phyloP scores from a whole-genome alignment of 1,284 basidiomycete genomes.

The Thelephora terrestris region DNA sequence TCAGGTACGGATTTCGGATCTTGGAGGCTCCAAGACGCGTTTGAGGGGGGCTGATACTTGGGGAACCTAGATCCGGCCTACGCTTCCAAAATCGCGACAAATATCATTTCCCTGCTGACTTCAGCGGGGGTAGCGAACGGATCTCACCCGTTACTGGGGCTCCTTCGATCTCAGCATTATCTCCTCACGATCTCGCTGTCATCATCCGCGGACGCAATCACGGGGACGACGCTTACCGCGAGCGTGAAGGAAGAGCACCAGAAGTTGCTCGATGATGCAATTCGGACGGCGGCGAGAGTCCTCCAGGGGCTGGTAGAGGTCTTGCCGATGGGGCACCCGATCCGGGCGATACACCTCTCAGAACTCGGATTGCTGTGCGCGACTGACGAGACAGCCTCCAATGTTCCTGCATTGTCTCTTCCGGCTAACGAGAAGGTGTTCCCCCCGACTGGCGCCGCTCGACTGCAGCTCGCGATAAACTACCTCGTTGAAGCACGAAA shows the following conservation, averaged over 20 bases:
- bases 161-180: constrained; percentile 59
- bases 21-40: background rate
- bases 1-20: constrained; percentile 29
- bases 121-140: constrained; percentile 46
- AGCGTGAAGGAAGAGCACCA: constrained; percentile 21
- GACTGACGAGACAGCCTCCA: constrained; percentile 49
- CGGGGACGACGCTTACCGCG: constrained; percentile 11
- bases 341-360: constrained; percentile 64
- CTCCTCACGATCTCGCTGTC: constrained; percentile 49
- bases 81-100: constrained; percentile 50
- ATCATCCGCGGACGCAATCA: background rate
- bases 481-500: constrained; percentile 50
- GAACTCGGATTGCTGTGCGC: constrained; percentile 77
- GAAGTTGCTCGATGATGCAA: constrained; percentile 50
- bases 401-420: background rate
- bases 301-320: constrained; percentile 46
- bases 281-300: constrained; percentile 46
- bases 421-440: constrained; percentile 22
- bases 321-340: constrained; percentile 66
- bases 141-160: constrained; percentile 67
- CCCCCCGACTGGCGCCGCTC: constrained; percentile 52
- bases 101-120: constrained; percentile 51
- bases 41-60: background rate
- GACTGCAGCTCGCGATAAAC: constrained; percentile 54
- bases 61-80: constrained; percentile 38